Evolutionary conservation across 2,329 filamentous ascomycete species (phyloP).

Genomic region (Penicillium sp.): DNA sequence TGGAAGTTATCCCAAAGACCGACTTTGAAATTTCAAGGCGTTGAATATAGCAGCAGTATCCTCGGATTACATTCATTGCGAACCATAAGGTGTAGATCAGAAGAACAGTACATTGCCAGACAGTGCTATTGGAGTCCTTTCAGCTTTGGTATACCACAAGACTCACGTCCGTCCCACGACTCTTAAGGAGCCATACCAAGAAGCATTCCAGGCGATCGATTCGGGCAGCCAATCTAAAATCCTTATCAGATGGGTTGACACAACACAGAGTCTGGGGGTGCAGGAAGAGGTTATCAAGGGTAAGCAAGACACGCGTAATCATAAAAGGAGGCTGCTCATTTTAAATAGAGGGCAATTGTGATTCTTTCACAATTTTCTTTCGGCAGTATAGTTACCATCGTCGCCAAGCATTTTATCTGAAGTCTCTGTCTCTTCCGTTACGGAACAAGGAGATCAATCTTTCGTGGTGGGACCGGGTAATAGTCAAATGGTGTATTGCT

Average conservation of each 20-base stretch:
- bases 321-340: background rate
- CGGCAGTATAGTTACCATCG: background rate
- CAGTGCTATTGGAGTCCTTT: background rate
- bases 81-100: background rate
- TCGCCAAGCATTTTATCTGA: background rate
- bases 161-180: background rate
- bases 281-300: background rate
- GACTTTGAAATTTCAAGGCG: too few relatives aligned
- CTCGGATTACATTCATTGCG: background rate
- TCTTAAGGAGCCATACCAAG: background rate
- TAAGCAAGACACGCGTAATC: background rate
- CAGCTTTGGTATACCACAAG: background rate
- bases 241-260: background rate
- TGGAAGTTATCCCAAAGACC: too few relatives aligned
- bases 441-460: background rate
- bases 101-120: background rate
- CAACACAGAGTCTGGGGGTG: background rate
- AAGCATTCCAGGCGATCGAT: background rate
- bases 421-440: background rate
- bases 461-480: background rate
- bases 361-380: background rate
- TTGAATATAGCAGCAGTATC: too few relatives aligned
- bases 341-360: background rate
- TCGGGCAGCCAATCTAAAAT: background rate
- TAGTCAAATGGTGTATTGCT: background rate